Evolutionary conservation across 116 monocot genomes (phyloP), one percentile per base, ranked within the genome.

Genomic region (Trichopus zeylanicus): DNA sequence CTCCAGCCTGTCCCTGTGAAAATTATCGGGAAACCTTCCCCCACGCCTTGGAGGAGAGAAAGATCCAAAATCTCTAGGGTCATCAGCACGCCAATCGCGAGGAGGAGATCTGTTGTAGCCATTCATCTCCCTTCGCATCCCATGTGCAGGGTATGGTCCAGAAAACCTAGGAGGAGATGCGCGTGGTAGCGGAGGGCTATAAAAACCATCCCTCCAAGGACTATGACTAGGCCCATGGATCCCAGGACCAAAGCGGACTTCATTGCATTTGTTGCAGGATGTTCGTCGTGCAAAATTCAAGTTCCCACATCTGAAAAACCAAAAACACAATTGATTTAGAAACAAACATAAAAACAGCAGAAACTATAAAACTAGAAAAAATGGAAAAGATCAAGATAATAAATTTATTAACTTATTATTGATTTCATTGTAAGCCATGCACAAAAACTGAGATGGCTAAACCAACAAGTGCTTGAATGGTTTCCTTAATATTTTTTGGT

Each of bases 241-340:
- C 1, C 65, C 76, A 25, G 49, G 42, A 24, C 56, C 72, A 56
- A 49, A 82, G 10, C 92, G 78, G 39, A 62, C 69, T 55, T 81
- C 72, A 48, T 86, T 69, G 55, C 99, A 99, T 48, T 81, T 88
- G 78, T 85, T 78, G 70, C 99, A 99, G 72, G 74, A 69, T 35
- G 74, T 76, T 48, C 92, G 65, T 11, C 88, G 61, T 22, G 99
- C 82, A 74, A 98, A 99, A 71, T 99, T 99, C 27, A 99, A 63
- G 62, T 88, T 99, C 16, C 83, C 85, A 55, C 99, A 99, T 2
- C 99, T 99, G 70, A 70, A 77, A 59, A n/a, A 60, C n/a, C 56
- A 3, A 20, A 16, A 22, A 8, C 5, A 19, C 19, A 48, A 16
- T 16, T 42, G 1, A 42, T n/a, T 42, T 0, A 42, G n/a, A 42